Conservation (phyloP, 2,329 filamentous ascomycete genomes). For the Ophiostoma populinum region DNA sequence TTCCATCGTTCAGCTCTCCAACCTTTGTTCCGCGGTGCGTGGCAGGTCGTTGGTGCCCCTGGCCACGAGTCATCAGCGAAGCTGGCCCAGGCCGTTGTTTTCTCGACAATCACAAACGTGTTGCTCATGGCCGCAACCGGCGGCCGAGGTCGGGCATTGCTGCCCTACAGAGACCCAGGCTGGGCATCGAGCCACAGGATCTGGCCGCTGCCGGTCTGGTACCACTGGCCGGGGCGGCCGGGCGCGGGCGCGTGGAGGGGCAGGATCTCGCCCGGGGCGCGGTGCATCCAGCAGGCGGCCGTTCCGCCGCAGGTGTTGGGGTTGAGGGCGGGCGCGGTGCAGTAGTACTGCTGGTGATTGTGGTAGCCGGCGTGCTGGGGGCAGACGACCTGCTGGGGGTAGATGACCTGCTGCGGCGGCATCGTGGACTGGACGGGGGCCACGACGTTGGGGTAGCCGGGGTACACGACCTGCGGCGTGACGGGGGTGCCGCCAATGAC, state of each 20-base stretch:
- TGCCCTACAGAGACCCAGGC: too few relatives aligned
- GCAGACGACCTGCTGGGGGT: not conserved
- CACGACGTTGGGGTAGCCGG: too few relatives aligned
- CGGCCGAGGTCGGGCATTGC: too few relatives aligned
- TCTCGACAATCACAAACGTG: too few relatives aligned
- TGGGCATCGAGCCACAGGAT: constrained; percentile 6
- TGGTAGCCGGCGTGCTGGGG: not conserved
- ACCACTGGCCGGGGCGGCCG: constrained; percentile 7
- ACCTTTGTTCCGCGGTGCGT: too few relatives aligned
- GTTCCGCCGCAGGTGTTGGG: not conserved
- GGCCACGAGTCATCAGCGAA: too few relatives aligned
- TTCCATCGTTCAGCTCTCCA: too few relatives aligned
- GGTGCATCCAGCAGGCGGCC: constrained; percentile 10
- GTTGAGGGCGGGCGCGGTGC: not conserved
- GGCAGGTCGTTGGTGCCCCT: too few relatives aligned
- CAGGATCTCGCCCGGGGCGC: constrained; percentile 1
- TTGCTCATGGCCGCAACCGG: too few relatives aligned
- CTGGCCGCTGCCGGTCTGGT: constrained; percentile 4
- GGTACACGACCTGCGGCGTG: too few relatives aligned
- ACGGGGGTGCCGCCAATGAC: too few relatives aligned
- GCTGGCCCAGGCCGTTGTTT: too few relatives aligned
- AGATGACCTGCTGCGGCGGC: not conserved
- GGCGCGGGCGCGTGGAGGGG: constrained; percentile 4
- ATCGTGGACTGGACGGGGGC: not conserved
- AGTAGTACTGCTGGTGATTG: not conserved